Evolutionary conservation across 2,329 filamentous ascomycete species (phyloP), one percentile per base, ranked within the genome.

Genomic region (Thermothelomyces thermophilus): DNA sequence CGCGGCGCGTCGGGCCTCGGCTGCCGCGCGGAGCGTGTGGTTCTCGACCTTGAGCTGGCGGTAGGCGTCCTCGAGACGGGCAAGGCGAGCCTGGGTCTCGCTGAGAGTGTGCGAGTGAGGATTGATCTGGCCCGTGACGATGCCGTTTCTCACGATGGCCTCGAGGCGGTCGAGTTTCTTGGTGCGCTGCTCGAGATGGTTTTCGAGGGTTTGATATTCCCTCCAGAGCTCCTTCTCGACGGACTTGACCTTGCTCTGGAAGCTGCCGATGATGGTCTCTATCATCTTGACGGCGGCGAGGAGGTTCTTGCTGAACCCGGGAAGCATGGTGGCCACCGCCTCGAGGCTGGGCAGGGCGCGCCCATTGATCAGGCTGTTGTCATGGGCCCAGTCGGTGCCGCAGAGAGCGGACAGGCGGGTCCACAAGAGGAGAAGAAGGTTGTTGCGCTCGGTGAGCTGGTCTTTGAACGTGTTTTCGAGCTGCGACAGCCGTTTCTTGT

Each of bases 211-310:
- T 62, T 94, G 87, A 62, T 96, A 97, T 62, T 97, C 90, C 55
- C 89, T 87, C 71, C 84, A 85, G n/a, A 97, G 71, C 53, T 95
- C 87, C 42, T 87, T 83, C 66, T 98, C 93, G n/a, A 96, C 83
- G 6, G 76, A 74, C 61, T 87, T 87, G 63, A 96, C 87, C 52
- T 88, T 84, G 34, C 77, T 74, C 61, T 87, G 86, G 72, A 95
- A 95, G 8, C 81, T 80, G 16, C 79, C 77, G 31, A 97, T 75
- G 56, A 95, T 81, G 16, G 76, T 74, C 71, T 97, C 93, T 48
- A 97, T 83, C 2, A 83, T 87, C 72, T 91, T 95, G 54, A 96
- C 79, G 0, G 91, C 91, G 1, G 84, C 80, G 37, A 96, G 70
- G 22, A 98, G 76, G 64, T 96, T 97, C 66, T 90, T 88, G 63